A percentile compares a stretch with the other conserved stretches of the same genome.
Evolutionary conservation across 1,139 yeast species (phyloP).

Genomic region (Komagataea norvegica): DNA sequence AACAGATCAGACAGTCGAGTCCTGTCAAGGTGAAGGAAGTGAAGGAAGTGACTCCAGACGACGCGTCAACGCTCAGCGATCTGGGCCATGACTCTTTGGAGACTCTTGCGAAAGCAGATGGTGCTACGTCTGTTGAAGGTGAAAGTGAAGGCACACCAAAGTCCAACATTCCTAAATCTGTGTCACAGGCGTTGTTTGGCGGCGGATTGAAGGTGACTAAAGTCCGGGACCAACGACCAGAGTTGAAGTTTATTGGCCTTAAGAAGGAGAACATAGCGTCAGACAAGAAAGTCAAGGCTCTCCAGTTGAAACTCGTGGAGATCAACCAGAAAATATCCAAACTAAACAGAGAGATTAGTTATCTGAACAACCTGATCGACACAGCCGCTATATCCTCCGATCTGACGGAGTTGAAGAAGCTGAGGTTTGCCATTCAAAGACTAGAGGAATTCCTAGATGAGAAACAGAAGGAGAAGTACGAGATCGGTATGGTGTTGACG

Average conservation of each 20-base stretch:
- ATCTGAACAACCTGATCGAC: slow-evolving; percentile 30
- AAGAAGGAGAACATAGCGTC: slow-evolving; percentile 16
- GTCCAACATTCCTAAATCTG: slow-evolving; percentile 22
- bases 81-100: slow-evolving; percentile 9
- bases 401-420: slow-evolving; percentile 30
- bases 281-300: slow-evolving; percentile 16
- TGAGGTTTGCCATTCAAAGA: slow-evolving; percentile 32
- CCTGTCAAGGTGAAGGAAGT: slow-evolving; percentile 15
- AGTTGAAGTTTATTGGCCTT: slow-evolving; percentile 25
- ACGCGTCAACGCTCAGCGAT: slow-evolving; percentile 1
- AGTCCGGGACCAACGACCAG: slow-evolving; percentile 21
- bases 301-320: slow-evolving; percentile 20
- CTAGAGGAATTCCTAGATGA: slow-evolving; percentile 35
- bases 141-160: neutral
- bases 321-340: slow-evolving; percentile 30
- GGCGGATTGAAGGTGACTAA: slow-evolving; percentile 24
- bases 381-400: slow-evolving; percentile 34
- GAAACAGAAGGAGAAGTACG: slow-evolving; percentile 37
- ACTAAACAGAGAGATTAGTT: slow-evolving; percentile 33
- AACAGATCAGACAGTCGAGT: slow-evolving; percentile 20
- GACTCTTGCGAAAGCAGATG: slow-evolving; percentile 10
- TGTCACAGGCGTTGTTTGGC: slow-evolving; percentile 26
- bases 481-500: slow-evolving; percentile 35
- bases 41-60: slow-evolving; percentile 4
- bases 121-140: neutral